phyloP scores from a whole-genome alignment of 352 stramenopile genomes.

The Plasmopara viticola region DNA sequence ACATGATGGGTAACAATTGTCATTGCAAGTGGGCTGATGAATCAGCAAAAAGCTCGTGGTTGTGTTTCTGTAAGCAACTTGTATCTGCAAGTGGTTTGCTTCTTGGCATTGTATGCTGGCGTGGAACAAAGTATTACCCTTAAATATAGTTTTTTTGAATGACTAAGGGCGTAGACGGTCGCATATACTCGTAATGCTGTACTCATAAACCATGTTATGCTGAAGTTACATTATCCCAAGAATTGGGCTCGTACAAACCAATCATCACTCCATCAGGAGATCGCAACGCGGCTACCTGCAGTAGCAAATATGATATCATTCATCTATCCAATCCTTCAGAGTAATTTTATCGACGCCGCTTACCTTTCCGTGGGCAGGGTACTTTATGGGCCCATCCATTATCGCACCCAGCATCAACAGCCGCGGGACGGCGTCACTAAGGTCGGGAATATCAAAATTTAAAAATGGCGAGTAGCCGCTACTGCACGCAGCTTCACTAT shows the following conservation, averaged over 20 bases:
- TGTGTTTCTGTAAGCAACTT: no score
- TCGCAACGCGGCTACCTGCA: slow-evolving; percentile 76
- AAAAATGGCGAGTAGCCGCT: slow-evolving; percentile 87
- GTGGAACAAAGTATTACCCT: no score
- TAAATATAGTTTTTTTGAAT: no score
- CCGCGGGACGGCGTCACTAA: slow-evolving; percentile 81
- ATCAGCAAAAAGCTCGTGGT: no score
- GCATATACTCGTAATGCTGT: not conserved
- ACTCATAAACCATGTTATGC: slow-evolving; percentile 22
- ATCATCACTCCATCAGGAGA: slow-evolving; percentile 90
- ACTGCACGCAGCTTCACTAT: slow-evolving; percentile 72
- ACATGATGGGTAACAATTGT: no score
- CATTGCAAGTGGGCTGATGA: no score
- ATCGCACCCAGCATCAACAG: slow-evolving; percentile 82
- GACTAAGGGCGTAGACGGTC: no score
- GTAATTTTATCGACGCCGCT: slow-evolving; percentile 1
- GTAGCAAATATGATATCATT: not conserved
- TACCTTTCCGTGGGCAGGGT: slow-evolving; percentile 86
- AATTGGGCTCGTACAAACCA: slow-evolving; percentile 87
- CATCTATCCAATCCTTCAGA: slow-evolving; percentile 2
- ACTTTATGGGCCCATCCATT: slow-evolving; percentile 91
- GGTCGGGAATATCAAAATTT: slow-evolving; percentile 88
- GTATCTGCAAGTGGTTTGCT: no score
- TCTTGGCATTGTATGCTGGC: no score
- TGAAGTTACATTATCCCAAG: slow-evolving; percentile 80